These are phyloP conservation scores for Striga hermonthica DNA, from an alignment of 305 asterid genomes.

Conservation along the genomic window DNA sequence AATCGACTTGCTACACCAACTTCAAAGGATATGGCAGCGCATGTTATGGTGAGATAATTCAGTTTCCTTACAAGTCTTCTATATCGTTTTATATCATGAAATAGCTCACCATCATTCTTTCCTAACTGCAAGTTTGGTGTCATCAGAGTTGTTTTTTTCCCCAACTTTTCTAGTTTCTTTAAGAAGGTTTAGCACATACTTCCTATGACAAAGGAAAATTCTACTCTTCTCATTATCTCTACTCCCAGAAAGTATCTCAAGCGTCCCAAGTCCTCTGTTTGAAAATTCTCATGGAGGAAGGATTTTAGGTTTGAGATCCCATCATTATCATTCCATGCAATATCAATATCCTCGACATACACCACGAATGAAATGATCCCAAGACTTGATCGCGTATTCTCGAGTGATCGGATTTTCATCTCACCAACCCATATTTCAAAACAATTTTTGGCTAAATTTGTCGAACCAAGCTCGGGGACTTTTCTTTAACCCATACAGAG, in stretches of 20 bases:
- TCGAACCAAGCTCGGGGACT: neutral
- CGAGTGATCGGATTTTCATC: neutral
- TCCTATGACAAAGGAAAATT: neutral
- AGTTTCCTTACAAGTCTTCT: neutral
- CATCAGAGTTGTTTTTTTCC: neutral
- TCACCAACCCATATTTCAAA: neutral
- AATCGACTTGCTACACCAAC: neutral
- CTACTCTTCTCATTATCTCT: neutral
- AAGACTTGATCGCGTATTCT: neutral
- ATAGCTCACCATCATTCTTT: neutral
- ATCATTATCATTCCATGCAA: neutral
- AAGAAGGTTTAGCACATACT: neutral
- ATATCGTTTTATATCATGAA: no score
- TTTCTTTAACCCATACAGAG: neutral
- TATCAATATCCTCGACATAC: neutral
- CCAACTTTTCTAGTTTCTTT: no score
- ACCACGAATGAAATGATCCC: neutral
- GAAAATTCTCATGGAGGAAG: neutral
- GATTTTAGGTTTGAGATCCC: no score
- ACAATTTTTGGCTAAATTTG: no score
- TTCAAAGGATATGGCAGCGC: neutral
- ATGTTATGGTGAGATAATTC: no score
- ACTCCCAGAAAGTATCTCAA: neutral
- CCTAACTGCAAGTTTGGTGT: neutral
- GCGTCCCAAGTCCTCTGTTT: neutral